These are phyloP conservation scores for Entomortierella lignicola DNA, from an alignment of 192 early-diverging fungal genomes.

Conservation along the genomic window DNA sequence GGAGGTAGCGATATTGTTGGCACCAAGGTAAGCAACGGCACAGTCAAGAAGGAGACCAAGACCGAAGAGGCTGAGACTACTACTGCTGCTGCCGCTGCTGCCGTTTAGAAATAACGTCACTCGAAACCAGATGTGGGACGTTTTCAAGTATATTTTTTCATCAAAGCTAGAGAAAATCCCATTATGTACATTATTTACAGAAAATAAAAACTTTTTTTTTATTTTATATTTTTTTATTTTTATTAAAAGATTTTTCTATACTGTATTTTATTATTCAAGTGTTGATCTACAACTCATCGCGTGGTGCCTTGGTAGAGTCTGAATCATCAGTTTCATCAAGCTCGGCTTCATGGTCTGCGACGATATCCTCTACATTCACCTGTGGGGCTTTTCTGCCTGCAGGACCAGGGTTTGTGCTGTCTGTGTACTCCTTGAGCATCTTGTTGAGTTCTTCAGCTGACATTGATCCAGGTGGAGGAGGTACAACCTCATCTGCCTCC, in stretches of 20 bases:
- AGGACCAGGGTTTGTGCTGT: constrained; percentile 40
- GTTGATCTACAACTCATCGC: constrained; percentile 58
- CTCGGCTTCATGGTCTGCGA: constrained; percentile 47
- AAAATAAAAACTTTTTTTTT: neutral
- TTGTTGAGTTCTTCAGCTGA: constrained; percentile 46
- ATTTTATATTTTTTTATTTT: neutral
- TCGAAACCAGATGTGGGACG: too few relatives aligned
- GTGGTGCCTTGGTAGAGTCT: constrained; percentile 29
- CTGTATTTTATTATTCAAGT: neutral
- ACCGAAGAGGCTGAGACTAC: constrained; percentile 5
- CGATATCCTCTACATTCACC: constrained; percentile 52
- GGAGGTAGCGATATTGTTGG: neutral
- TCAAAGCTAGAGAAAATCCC: too few relatives aligned
- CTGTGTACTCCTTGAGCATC: constrained; percentile 48
- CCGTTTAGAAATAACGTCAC: constrained; percentile 10
- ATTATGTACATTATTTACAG: neutral
- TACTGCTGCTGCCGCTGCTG: constrained; percentile 7
- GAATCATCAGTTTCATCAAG: constrained; percentile 18
- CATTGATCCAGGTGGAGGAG: constrained; percentile 41
- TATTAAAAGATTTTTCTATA: neutral
- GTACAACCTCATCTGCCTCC: constrained; percentile 29
- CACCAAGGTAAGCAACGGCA: neutral
- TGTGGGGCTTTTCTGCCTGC: constrained; percentile 30
- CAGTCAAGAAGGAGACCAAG: neutral
- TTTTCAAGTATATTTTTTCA: too few relatives aligned